A percentile compares a stretch with the other conserved stretches of the same genome.
Conservation (phyloP, 305 asterid genomes). For the Plantago rigida region DNA sequence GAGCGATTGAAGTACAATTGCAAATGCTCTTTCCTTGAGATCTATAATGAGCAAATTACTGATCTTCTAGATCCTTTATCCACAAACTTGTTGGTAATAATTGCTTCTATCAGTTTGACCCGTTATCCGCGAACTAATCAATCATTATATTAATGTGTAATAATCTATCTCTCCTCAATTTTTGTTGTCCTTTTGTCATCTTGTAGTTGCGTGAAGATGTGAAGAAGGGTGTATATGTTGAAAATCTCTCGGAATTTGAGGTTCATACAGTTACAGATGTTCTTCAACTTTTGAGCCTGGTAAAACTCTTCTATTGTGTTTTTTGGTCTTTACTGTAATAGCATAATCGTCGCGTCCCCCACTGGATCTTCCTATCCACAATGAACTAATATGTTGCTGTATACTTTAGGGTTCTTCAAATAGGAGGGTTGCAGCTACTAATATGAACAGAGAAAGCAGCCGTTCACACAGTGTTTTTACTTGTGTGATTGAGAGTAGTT, state of each 20-base stretch:
- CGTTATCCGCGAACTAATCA: slow-evolving; percentile 6
- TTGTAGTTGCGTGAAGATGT: slow-evolving; percentile 80
- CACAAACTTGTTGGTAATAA: slow-evolving; percentile 74
- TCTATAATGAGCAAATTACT: slow-evolving; percentile 83
- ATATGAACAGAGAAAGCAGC: slow-evolving; percentile 98
- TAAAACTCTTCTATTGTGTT: slow-evolving; percentile 23
- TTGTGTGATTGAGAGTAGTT: slow-evolving; percentile 88
- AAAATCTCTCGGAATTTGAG: slow-evolving; percentile 81
- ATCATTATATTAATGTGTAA: slow-evolving; percentile 9
- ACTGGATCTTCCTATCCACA: slow-evolving; percentile 8
- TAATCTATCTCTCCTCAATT: slow-evolving; percentile 8
- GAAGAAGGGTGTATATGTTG: slow-evolving; percentile 81
- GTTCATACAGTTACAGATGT: slow-evolving; percentile 84
- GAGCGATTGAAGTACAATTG: slow-evolving; percentile 67
- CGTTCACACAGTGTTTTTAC: slow-evolving; percentile 97
- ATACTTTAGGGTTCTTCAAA: slow-evolving; percentile 70
- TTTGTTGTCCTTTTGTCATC: slow-evolving; percentile 10
- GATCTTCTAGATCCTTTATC: slow-evolving; percentile 97
- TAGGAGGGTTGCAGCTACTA: slow-evolving; percentile 90
- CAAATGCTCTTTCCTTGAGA: slow-evolving; percentile 94
- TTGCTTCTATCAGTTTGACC: slow-evolving; percentile 16
- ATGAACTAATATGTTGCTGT: slow-evolving; percentile 22
- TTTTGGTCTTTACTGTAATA: slow-evolving; percentile 1
- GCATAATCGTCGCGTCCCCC: background rate
- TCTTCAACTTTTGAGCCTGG: slow-evolving; percentile 84